A percentile compares a stretch with the other conserved stretches of the same genome.
These are phyloP conservation scores for Corrigiola litoralis DNA, from an alignment of 179 eudicot genomes.

Conservation along the genomic window DNA sequence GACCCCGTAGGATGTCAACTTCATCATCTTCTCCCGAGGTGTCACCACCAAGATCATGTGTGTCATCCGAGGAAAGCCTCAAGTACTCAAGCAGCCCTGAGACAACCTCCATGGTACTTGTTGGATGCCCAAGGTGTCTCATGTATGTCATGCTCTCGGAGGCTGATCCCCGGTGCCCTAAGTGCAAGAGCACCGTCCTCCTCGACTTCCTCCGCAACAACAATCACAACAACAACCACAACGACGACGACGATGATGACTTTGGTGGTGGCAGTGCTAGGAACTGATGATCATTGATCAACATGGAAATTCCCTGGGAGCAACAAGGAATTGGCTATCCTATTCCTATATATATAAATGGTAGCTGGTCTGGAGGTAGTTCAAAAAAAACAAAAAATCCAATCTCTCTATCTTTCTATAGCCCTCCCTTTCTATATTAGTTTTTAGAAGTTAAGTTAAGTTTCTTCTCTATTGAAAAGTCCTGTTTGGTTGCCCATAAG, in stretches of 20 bases:
- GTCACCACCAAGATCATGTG: constrained; percentile 69
- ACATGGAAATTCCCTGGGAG: too few relatives aligned
- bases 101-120: constrained; percentile 53
- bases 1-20: constrained; percentile 10
- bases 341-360: too few relatives aligned
- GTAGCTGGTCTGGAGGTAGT: too few relatives aligned
- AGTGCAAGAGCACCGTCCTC: constrained; percentile 36
- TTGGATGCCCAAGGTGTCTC: constrained; percentile 37
- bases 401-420: too few relatives aligned
- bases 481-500: constrained; percentile 42
- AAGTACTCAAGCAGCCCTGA: constrained; percentile 57
- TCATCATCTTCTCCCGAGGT: constrained; percentile 33
- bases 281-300: too few relatives aligned
- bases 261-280: too few relatives aligned
- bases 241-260: neutral
- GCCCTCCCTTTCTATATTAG: neutral
- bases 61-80: constrained; percentile 59
- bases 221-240: neutral
- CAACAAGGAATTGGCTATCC: too few relatives aligned
- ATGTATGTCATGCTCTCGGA: constrained; percentile 36
- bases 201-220: constrained; percentile 29
- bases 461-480: constrained; percentile 1
- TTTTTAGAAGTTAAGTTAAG: neutral
- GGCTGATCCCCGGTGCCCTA: constrained; percentile 31
- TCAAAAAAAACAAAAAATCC: too few relatives aligned